Evolutionary conservation across 306 rosid genomes (phyloP), one percentile per base, ranked within the genome.

Genomic region (Cyamopsis tetragonoloba): DNA sequence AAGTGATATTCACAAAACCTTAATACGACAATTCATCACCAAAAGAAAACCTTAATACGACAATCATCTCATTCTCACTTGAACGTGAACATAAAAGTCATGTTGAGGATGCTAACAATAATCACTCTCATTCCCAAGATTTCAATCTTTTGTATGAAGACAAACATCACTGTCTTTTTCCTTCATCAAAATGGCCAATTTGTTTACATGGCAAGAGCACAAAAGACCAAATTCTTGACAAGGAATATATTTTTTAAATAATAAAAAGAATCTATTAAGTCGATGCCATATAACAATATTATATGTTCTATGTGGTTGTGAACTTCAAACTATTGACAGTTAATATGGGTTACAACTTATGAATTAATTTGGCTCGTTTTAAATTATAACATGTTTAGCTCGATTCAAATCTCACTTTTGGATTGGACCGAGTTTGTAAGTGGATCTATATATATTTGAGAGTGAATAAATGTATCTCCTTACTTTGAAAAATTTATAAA

Each of bases 11-110:
- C 57, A 44, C 9, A 30, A 37, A 54, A 64, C 31, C 60, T 54
- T 68, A 79, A 74, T 23, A 74, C 51, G 83, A 79, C 83, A 79
- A 46, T 9, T n/a, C n/a, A n/a, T n/a, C n/a, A n/a, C n/a, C n/a
- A n/a, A n/a, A n/a, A n/a, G n/a, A 30, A 37, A 54, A 64, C 31
- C 60, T 54, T 68, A 79, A 74, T 23, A 74, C 51, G 83, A 79
- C 83, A 79, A 46, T 9, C 22, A 74, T 65, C 42, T 68, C 66
- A 42, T 62, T 68, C 48, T 34, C 50, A n/a, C 32, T 53, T 61
- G 15, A 42, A 62, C 9, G 43, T 56, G 53, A 19, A 64, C 38
- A 55, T 63, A 63, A 54, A 64, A 34, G 39, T n/a, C 77, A 50
- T 57, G 66, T 59, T 67, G 67, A 58, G 49, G 63, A 72, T 71